These are phyloP conservation scores for Gamsiella multidivaricata DNA, from an alignment of 192 early-diverging fungal species.

Conservation along the genomic window DNA sequence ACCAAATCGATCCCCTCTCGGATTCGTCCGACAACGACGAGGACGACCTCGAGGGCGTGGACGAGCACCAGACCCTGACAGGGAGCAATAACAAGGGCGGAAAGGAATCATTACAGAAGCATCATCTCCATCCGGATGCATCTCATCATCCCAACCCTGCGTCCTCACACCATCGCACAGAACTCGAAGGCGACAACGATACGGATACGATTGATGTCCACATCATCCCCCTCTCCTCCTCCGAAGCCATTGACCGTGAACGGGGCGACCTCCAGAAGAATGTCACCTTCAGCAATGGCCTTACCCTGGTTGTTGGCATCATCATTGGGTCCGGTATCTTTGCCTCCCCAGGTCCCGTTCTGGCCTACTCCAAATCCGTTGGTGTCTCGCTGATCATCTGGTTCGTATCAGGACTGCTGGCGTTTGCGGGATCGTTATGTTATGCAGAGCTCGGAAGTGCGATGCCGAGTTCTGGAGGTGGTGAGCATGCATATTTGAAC, in stretches of 20 bases:
- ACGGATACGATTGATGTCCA: conserved; percentile 47
- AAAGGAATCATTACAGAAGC: conserved; percentile 43
- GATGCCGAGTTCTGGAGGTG: conserved; percentile 86
- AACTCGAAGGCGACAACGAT: conserved; percentile 38
- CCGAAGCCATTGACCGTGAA: conserved; percentile 47
- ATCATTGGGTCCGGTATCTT: conserved; percentile 88
- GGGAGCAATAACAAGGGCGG: too few relatives aligned
- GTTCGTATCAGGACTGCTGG: conserved; percentile 77
- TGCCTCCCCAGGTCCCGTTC: conserved; percentile 80
- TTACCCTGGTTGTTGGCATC: conserved; percentile 75
- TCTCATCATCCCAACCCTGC: neutral
- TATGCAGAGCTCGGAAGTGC: conserved; percentile 94
- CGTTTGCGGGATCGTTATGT: conserved; percentile 84
- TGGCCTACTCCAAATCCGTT: conserved; percentile 70
- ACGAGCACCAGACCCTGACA: conserved; percentile 36
- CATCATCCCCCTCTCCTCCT: conserved; percentile 49
- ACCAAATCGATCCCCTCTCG: conserved; percentile 53
- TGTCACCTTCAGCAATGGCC: conserved; percentile 71
- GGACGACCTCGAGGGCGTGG: conserved; percentile 27
- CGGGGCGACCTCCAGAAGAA: conserved; percentile 63
- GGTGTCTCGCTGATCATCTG: conserved; percentile 81
- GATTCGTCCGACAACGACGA: conserved; percentile 51
- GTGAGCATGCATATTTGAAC: conserved; percentile 85
- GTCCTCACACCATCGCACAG: neutral
- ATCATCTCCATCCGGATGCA: conserved; percentile 12